Percentiles rank a stretch among this genome's conserved stretches.
Evolutionary conservation across 192 early-diverging fungal genomes (phyloP).

Genomic region (Coemansia sp.): DNA sequence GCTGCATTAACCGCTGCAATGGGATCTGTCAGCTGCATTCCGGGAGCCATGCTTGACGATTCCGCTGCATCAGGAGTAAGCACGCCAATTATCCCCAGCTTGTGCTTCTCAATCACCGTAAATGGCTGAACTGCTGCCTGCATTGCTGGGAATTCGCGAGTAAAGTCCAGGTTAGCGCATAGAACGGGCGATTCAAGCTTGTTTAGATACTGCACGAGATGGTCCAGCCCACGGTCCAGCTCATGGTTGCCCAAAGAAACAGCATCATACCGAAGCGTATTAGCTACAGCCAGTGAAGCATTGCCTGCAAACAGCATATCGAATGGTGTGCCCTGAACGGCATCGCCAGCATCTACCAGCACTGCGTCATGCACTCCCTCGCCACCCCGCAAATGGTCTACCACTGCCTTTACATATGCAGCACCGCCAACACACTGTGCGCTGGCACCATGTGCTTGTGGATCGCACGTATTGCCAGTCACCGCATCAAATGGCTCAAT

Average conservation of each 20-base stretch:
- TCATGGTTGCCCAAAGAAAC: constrained; percentile 70
- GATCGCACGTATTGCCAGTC: constrained; percentile 50
- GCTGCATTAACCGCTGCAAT: constrained; percentile 58
- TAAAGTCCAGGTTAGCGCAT: constrained; percentile 65
- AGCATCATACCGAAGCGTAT: constrained; percentile 62
- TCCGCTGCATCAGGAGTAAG: constrained; percentile 58
- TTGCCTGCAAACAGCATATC: constrained; percentile 66
- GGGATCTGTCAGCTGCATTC: constrained; percentile 59
- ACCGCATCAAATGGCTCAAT: constrained; percentile 49
- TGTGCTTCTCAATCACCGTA: constrained; percentile 65
- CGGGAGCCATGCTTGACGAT: constrained; percentile 57
- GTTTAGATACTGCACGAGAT: constrained; percentile 57
- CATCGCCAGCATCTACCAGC: constrained; percentile 76
- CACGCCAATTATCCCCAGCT: constrained; percentile 69
- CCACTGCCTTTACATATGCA: constrained; percentile 62
- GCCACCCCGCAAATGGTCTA: constrained; percentile 57
- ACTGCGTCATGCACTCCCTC: constrained; percentile 50
- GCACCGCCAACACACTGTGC: constrained; percentile 61
- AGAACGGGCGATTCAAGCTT: constrained; percentile 64
- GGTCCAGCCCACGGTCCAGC: constrained; percentile 64
- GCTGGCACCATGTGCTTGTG: constrained; percentile 3
- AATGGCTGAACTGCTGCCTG: constrained; percentile 64
- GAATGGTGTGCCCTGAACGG: constrained; percentile 64
- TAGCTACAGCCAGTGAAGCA: constrained; percentile 59
- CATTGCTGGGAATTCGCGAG: constrained; percentile 47